Percentiles rank a stretch among this genome's conserved stretches.
phyloP scores from a whole-genome alignment of 169 alveolate genomes.

The Cystoisospora suis region DNA sequence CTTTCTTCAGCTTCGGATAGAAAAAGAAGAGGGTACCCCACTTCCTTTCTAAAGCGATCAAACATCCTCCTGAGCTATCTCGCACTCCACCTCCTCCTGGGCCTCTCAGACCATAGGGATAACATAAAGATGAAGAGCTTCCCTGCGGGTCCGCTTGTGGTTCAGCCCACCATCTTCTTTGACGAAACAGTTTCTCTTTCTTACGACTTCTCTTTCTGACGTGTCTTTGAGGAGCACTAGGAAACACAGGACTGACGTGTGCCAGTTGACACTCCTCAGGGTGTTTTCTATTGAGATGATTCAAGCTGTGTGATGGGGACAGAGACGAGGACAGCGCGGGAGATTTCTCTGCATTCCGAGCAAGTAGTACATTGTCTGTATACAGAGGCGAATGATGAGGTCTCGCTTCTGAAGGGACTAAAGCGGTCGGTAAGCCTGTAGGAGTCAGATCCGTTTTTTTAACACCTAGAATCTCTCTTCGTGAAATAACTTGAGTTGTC shows the following conservation, averaged over 20 bases:
- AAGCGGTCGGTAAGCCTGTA: too few relatives aligned
- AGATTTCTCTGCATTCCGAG: background rate
- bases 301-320: too few relatives aligned
- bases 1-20: constrained; percentile 17
- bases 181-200: too few relatives aligned
- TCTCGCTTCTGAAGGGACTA: background rate
- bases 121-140: too few relatives aligned
- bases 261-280: too few relatives aligned
- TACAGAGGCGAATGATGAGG: background rate
- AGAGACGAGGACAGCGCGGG: too few relatives aligned
- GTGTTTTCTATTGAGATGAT: too few relatives aligned
- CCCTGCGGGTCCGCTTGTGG: too few relatives aligned
- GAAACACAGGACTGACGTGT: background rate
- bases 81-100: background rate
- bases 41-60: constrained; percentile 30
- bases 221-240: background rate
- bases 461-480: too few relatives aligned
- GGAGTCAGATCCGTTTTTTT: too few relatives aligned
- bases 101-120: constrained; percentile 2
- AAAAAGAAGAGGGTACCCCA: constrained; percentile 45
- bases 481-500: background rate
- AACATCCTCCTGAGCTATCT: background rate
- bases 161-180: constrained; percentile 19
- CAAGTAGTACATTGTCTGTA: too few relatives aligned
- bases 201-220: background rate